Evolutionary conservation across 345 rosid species (phyloP).

Genomic region (Eucalyptus lansdowneana): DNA sequence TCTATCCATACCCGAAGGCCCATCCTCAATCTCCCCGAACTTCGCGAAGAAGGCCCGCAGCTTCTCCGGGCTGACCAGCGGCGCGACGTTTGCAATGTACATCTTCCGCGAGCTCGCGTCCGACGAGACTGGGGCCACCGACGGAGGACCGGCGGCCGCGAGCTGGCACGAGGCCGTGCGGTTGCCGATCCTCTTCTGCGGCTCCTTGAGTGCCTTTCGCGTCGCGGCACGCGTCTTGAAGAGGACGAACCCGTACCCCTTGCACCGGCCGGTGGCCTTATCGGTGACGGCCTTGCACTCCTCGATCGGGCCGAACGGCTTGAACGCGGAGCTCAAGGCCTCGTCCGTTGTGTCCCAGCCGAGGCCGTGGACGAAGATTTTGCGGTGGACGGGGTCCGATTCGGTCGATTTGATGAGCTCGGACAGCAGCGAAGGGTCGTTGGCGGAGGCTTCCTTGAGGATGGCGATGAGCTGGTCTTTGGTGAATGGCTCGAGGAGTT

Average conservation of each 20-base stretch:
- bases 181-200: constrained; percentile 69
- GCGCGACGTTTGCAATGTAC: constrained; percentile 56
- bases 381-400: constrained; percentile 58
- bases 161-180: constrained; percentile 62
- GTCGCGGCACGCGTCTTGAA: constrained; percentile 54
- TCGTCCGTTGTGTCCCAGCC: constrained; percentile 74
- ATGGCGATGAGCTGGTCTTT: constrained; percentile 44
- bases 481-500: constrained; percentile 48
- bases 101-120: constrained; percentile 66
- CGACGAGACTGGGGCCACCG: constrained; percentile 3
- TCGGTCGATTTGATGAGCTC: constrained; percentile 34
- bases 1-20: constrained; percentile 70
- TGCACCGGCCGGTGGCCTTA: constrained; percentile 53
- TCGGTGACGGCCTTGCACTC: constrained; percentile 69
- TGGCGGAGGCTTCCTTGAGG: constrained; percentile 45
- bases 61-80: constrained; percentile 37
- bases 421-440: constrained; percentile 22
- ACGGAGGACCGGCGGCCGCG: constrained; percentile 51
- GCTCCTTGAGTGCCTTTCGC: constrained; percentile 47
- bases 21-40: constrained; percentile 77
- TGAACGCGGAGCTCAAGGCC: constrained; percentile 36
- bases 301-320: constrained; percentile 62
- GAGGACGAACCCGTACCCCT: constrained; percentile 74
- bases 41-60: constrained; percentile 34
- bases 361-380: constrained; percentile 72